Base-by-base conservation (phyloP, 2,329 filamentous ascomycete genomes). In the Zymoseptoria brevis region DNA sequence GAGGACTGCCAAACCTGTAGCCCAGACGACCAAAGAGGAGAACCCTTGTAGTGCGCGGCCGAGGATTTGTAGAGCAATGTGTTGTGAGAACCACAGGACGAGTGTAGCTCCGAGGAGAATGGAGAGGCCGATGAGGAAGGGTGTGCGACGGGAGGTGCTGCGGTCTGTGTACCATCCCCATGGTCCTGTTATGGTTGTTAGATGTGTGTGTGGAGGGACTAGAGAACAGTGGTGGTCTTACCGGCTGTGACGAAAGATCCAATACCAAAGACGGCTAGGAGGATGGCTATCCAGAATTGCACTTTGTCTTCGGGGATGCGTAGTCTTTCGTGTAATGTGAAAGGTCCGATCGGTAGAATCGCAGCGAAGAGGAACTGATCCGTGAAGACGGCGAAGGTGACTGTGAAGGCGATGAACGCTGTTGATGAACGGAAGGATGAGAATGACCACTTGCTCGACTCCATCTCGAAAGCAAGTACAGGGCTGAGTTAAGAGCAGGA, bases 11-110 rank as follows among this genome's bases (percentile, higher is more conserved):
- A 86, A 77, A 0, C 87, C 87, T 0, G 87, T 85, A 0, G 83
- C 85, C 86, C 87, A 90, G 16, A 90, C 87, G 2, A 89, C 79
- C 2, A 84, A 83, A 1, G 85, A 85, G 13, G 84, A 84, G 9
- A 83, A 70, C 0, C 87, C 87, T 69, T 90, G 87, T 13, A 90
- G 75, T 5, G 88, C 56, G 19, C 87, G 79, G 1, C 84, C 87
- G 0, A 82, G 71, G 13, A 89, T 72, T 30, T 88, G 76, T 1
- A 88, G 69, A 1, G 76, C 80, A 53, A 87, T 79, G 9, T 76
- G 79, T n/a, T 76, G 80, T 3, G 85, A 85, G 4, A 89, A 72
- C 64, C 85, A 87, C 1, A 90, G 76, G 62, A 89, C 68, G 0
- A 85, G 69, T 0, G 87, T 90, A 1, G 86, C 78, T 0, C 77